Evolutionary conservation across 1,284 basidiomycete species (phyloP), one percentile per base, ranked within the genome.

Genomic region (Schizophyllum commune): DNA sequence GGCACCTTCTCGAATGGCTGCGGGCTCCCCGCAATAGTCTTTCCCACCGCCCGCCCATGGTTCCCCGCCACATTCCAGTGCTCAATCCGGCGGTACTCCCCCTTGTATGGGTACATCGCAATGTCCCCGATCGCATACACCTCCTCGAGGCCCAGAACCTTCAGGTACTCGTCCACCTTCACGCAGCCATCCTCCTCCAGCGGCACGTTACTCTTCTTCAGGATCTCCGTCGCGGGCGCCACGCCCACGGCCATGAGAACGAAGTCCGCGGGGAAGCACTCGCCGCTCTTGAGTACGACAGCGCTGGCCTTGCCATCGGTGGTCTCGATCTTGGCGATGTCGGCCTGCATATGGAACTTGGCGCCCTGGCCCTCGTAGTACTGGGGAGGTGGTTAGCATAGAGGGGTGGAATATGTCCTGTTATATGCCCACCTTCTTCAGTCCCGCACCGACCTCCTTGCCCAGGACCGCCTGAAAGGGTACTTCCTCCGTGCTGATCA

Each of bases 51-150:
- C 60, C 94, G 85, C 1, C 93, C 95, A 67, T 96, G 91, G 72
- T 93, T 93, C 53, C 87, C 84, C 20, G 91, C 90, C 61, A 91
- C 91, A 74, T 92, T 95, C 94, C 94, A 96, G 74, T 96, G 94
- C 74, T 96, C 94, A 64, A 96, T 89, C 54, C 93, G 76, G 58
- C 77, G 75, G 62, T 76, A 70, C 58, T 79, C 79, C 3, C 84
- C 85, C 15, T 63, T 64, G 2, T 77, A 77, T 32, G 91, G 89
- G 71, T 91, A 94, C 60, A 85, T 80, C 0, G 94, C 94, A 68
- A 97, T 95, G 74, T 97, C 94, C 57, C 85, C 95, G 62, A 96
- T 85, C 5, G 95, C 95, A 71, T 85, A 98, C 5, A 97, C 84
- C 66, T 86, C 75, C 67, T 80, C 68, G 64, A 83, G 71, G 71